These are phyloP conservation scores for Fomitopsis pulvina DNA, from an alignment of 768 basidiomycete genomes.

Conservation along the genomic window DNA sequence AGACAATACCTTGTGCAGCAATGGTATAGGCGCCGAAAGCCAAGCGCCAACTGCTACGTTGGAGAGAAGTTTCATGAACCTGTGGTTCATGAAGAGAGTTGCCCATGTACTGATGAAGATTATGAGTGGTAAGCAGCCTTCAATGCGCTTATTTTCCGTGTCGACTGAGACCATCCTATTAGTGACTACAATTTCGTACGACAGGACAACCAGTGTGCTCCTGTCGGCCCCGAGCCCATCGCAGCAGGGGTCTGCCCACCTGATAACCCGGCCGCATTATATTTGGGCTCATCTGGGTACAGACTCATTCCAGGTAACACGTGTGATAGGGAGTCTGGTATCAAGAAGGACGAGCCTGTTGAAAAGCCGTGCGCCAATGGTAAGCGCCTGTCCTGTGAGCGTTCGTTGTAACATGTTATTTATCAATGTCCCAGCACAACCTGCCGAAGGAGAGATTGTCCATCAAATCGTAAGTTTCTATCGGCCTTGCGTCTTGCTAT, in stretches of 20 bases:
- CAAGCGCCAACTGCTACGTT: constrained; percentile 81
- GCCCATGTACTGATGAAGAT: constrained; percentile 79
- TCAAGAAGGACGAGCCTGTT: constrained; percentile 60
- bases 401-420: neutral
- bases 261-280: constrained; percentile 48
- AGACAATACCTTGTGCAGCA: constrained; percentile 62
- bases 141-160: neutral
- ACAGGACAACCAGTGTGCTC: constrained; percentile 67
- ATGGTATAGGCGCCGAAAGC: constrained; percentile 87
- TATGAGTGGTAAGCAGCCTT: constrained; percentile 74
- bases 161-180: constrained; percentile 3
- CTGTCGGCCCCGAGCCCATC: constrained; percentile 84
- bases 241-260: constrained; percentile 63
- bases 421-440: constrained; percentile 49
- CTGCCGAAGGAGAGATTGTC: constrained; percentile 67
- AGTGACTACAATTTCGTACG: constrained; percentile 90
- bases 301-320: constrained; percentile 90
- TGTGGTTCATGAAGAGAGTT: constrained; percentile 73
- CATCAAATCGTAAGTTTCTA: constrained; percentile 54
- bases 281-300: constrained; percentile 87
- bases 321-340: constrained; percentile 54
- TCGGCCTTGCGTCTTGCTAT: neutral
- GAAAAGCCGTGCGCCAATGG: constrained; percentile 77
- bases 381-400: constrained; percentile 22
- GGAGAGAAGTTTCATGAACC: constrained; percentile 88